Evolutionary conservation across 176 grass and related monocot genomes (phyloP).

Genomic region (Musa beccarii): DNA sequence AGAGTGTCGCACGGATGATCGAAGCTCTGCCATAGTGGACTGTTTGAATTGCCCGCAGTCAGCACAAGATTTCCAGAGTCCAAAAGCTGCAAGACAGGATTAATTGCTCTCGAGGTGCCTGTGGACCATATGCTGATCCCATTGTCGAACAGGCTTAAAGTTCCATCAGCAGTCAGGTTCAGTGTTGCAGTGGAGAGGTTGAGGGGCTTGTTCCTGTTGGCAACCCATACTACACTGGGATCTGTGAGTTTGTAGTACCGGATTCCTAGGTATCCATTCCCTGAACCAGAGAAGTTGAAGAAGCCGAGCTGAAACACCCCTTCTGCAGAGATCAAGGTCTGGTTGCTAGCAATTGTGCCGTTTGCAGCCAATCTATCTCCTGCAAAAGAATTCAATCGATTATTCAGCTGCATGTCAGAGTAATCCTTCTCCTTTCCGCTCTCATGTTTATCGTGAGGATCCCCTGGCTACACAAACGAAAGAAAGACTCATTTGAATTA

Average conservation of each 20-base stretch:
- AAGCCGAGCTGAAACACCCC: background rate
- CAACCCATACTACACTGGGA: conserved; percentile 4
- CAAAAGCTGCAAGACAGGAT: background rate
- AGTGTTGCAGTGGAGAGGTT: background rate
- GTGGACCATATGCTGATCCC: background rate
- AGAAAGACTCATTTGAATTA: no score
- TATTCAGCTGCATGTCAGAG: background rate
- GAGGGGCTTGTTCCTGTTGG: background rate
- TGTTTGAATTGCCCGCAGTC: background rate
- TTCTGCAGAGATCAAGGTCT: background rate
- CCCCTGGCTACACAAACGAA: no score
- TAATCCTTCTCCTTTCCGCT: no score
- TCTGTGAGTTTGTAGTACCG: background rate
- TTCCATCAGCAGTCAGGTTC: background rate
- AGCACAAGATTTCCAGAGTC: conserved; percentile 5
- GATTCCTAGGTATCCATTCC: background rate
- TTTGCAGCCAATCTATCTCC: background rate
- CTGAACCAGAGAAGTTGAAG: background rate
- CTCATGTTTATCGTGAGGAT: no score
- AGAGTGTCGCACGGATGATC: conserved; percentile 62
- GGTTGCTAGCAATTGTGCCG: background rate
- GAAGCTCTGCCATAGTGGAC: conserved; percentile 43
- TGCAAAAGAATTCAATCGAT: background rate
- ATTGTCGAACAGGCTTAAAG: background rate
- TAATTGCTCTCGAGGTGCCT: background rate